Evolutionary conservation across 2,329 filamentous ascomycete species (phyloP).

Genomic region (Microascus cirrosus): DNA sequence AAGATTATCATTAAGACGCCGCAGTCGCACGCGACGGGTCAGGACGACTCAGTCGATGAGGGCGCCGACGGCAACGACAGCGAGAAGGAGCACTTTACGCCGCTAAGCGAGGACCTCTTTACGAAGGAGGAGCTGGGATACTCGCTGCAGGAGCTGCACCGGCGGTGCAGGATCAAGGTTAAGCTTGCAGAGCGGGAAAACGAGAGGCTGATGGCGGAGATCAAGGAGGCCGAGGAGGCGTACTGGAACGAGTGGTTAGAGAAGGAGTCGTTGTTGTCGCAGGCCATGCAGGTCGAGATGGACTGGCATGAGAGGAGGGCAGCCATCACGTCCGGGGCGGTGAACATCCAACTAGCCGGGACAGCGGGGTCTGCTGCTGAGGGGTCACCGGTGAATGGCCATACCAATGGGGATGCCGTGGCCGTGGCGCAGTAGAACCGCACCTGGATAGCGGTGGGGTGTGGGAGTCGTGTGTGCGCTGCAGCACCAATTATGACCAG

Average conservation of each 20-base stretch:
- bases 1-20: slow-evolving; percentile 55
- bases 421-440: neutral
- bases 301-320: slow-evolving; percentile 51
- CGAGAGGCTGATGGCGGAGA: slow-evolving; percentile 52
- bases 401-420: neutral
- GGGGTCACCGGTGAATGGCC: slow-evolving; percentile 11
- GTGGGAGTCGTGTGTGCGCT: too few relatives aligned
- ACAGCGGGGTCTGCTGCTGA: slow-evolving; percentile 17
- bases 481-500: too few relatives aligned
- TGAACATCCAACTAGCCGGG: slow-evolving; percentile 29
- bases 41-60: slow-evolving; percentile 43
- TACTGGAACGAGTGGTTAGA: slow-evolving; percentile 66
- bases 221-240: slow-evolving; percentile 52
- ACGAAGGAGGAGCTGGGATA: slow-evolving; percentile 52
- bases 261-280: slow-evolving; percentile 70
- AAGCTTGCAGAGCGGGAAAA: slow-evolving; percentile 62
- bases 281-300: slow-evolving; percentile 51
- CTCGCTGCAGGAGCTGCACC: slow-evolving; percentile 47
- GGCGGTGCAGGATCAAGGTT: slow-evolving; percentile 59
- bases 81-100: slow-evolving; percentile 35
- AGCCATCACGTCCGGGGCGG: slow-evolving; percentile 37
- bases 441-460: neutral
- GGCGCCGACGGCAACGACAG: slow-evolving; percentile 42
- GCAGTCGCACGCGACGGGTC: slow-evolving; percentile 43
- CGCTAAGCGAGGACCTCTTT: slow-evolving; percentile 48